These are phyloP conservation scores for Spathaspora sp. DNA, from an alignment of 1,139 yeast species.

Conservation along the genomic window DNA sequence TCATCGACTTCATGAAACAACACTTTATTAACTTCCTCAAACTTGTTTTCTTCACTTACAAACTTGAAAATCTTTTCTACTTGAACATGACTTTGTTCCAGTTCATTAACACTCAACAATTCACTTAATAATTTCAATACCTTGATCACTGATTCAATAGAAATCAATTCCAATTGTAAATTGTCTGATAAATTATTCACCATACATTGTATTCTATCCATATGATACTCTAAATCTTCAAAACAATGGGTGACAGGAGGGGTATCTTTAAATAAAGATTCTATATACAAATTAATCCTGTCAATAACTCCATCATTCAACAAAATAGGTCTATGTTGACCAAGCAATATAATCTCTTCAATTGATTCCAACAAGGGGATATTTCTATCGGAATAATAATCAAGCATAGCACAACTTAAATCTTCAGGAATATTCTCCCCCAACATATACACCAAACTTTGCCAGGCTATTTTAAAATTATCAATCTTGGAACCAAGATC, in stretches of 20 bases:
- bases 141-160: slow-evolving; percentile 15
- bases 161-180: slow-evolving; percentile 10
- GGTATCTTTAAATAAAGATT: slow-evolving; percentile 25
- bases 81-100: slow-evolving; percentile 10
- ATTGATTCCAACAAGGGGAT: slow-evolving; percentile 18
- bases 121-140: slow-evolving; percentile 26
- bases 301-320: slow-evolving; percentile 23
- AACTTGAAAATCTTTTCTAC: slow-evolving; percentile 9
- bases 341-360: slow-evolving; percentile 20
- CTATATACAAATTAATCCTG: slow-evolving; percentile 26
- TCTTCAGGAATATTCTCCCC: slow-evolving; percentile 16
- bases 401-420: slow-evolving; percentile 24
- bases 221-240: slow-evolving; percentile 28
- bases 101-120: slow-evolving; percentile 20
- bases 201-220: slow-evolving; percentile 30
- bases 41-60: slow-evolving; percentile 11
- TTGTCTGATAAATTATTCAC: slow-evolving; percentile 13
- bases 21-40: slow-evolving; percentile 16
- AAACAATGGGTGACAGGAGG: slow-evolving; percentile 40
- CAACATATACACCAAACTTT: slow-evolving; percentile 13
- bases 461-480: slow-evolving; percentile 12
- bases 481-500: slow-evolving; percentile 24
- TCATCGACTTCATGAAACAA: slow-evolving; percentile 27
- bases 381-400: slow-evolving; percentile 16
- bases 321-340: slow-evolving; percentile 4